Evolutionary conservation across 1,284 basidiomycete genomes (phyloP), one percentile per base, ranked within the genome.

Genomic region (Fomitopsis palustris): DNA sequence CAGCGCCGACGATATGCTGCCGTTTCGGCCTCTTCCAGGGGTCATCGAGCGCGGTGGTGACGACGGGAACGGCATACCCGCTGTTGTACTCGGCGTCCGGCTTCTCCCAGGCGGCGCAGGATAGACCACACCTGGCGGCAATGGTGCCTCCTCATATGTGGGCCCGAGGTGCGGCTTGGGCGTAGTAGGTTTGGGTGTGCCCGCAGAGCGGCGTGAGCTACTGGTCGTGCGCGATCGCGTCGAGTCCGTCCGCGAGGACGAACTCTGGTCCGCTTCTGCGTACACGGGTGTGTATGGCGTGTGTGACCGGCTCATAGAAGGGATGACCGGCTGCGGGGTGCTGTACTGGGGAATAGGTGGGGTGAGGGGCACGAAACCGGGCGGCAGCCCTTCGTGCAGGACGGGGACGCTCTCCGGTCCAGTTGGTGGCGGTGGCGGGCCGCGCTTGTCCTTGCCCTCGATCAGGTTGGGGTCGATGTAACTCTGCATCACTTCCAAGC

Each of bases 91-190:
- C 9, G 54, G 55, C 29, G 59, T 47, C 21, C 35, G 21, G 17
- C 19, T 35, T 31, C 47, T 55, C 21, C 51, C 49, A 8, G 58
- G 63, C 23, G 64, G 64, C 17, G 61, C 63, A 8, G 67, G 67
- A 27, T 68, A 68, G 16, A 64, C 61, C 45, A 66, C 54, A 31
- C 63, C 64, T 2, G 62, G 39, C 12, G 67, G 67, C 9, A 66
- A 33, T 10, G 62, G 62, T 12, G 67, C 67, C 58, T 65, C 65
- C 37, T 52, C 58, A 56, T 68, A 68, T 58, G 59, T 42, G 51
- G 54, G 29, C 37, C 31, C 21, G 29, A 39, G 17, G 21, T 41
- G 19, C 25, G 38, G 39, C 42, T 54, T 38, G 49, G 47, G 25
- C 12, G 21, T 29, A 4, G 56, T 31, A 35, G 27, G 31, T 27